Base-by-base conservation (phyloP, 2,329 filamentous ascomycete species). In the Dactylellina drechsleri region DNA sequence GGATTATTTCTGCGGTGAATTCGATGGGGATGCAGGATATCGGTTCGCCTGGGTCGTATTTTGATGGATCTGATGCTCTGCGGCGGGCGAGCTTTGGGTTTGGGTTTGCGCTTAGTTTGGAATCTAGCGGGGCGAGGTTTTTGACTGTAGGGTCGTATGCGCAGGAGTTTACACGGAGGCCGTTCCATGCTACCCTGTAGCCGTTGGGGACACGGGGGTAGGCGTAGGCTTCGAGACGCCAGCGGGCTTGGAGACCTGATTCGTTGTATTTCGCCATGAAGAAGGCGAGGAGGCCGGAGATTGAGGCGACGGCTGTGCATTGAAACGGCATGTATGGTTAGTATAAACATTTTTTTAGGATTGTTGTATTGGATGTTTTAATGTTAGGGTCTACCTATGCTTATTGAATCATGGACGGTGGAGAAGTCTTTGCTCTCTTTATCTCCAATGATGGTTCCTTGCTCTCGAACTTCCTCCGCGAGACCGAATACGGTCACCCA, bases 201-300 rank as follows among this genome's bases (percentile, higher is more conserved):
- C 70, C 70, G n/a, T 16, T 15, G 23, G n/a, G 20, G 4, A 58
- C 45, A 2, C 70, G 70, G 13, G 70, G 70, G 20, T 67, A 74
- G 15, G 70, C 70, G n/a, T 62, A 52, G 6, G 70, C 57, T 43
- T 74, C 41, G 10, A 74, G 57, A 56, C 62, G 47, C 16, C 47
- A 56, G 20, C 40, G 52, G 5, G 62, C 41, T 4, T 49, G 15
- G 5, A 47, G 15, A 8, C 62, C 70, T 26, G 26, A 50, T 23
- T 67, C 62, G 5, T 31, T 18, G 57, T 74, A 74, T 64, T 64
- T 67, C 7, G 60, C 49, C 62, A 67, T 74, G 45, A 52, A 64
- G 57, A 57, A 66, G 28, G 70, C 70, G 4, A 74, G 62, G 0
- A 67, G 18, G 8, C 70, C 70, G 15, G 70, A 57, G 16, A 74